Conservation (phyloP, 257 asterid genomes). For the Echites panduratus region DNA sequence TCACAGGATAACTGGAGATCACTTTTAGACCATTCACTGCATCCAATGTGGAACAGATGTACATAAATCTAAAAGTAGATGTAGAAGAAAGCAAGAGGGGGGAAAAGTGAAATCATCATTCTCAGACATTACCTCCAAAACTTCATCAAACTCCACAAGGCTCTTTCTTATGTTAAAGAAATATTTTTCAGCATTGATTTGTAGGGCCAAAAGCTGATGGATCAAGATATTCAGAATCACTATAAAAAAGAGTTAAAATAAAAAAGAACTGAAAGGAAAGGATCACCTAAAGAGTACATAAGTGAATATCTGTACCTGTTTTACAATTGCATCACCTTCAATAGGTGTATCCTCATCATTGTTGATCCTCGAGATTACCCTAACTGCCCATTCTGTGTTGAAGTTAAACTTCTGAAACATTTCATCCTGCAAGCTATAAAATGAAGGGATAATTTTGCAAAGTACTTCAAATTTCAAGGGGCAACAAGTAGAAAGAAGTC, state of each 20-base stretch:
- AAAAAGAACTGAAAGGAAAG: slow-evolving; percentile 13
- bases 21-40: not conserved
- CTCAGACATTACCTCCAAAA: slow-evolving; percentile 67
- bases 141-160: slow-evolving; percentile 98
- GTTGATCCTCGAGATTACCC: slow-evolving; percentile 79
- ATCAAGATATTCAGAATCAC: slow-evolving; percentile 12
- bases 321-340: slow-evolving; percentile 81
- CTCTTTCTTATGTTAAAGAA: slow-evolving; percentile 88
- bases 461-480: not conserved
- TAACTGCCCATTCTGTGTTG: slow-evolving; percentile 96
- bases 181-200: slow-evolving; percentile 88
- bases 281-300: not conserved
- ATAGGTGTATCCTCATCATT: slow-evolving; percentile 89
- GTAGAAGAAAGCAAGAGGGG: not conserved
- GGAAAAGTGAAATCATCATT: not conserved
- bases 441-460: slow-evolving; percentile 15
- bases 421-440: slow-evolving; percentile 89
- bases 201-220: slow-evolving; percentile 76
- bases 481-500: not conserved
- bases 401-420: slow-evolving; percentile 96
- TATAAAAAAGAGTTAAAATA: slow-evolving; percentile 4
- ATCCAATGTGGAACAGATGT: not conserved
- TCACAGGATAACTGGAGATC: not conserved
- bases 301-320: slow-evolving; percentile 46
- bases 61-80: not conserved